These are phyloP conservation scores for Ascodesmis nigricans DNA, from an alignment of 495 filamentous ascomycete species.

Conservation along the genomic window DNA sequence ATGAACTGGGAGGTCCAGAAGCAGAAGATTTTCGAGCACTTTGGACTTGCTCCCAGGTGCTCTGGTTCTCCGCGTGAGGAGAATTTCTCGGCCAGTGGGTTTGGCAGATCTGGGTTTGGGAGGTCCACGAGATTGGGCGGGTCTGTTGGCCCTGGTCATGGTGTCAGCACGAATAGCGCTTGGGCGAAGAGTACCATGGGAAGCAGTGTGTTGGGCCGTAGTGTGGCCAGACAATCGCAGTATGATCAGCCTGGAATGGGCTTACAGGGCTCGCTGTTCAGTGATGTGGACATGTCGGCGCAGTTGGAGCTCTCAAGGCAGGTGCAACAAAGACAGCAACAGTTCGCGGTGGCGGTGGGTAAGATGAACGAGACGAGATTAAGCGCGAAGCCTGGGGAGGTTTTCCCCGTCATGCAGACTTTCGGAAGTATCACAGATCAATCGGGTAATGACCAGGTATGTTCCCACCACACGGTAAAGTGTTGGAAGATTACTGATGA, in stretches of 20 bases:
- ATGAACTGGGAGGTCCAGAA: slow-evolving; percentile 91
- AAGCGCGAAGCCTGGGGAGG: slow-evolving; percentile 7
- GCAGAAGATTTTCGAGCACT: slow-evolving; percentile 81
- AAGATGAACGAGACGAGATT: slow-evolving; percentile 18
- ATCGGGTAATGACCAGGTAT: slow-evolving; percentile 19
- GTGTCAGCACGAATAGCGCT: slow-evolving; percentile 13
- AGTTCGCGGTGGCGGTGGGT: slow-evolving; percentile 15
- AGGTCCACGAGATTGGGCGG: slow-evolving; percentile 10
- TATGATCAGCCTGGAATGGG: not conserved
- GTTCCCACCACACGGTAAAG: slow-evolving; percentile 6
- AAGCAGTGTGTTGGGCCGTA: slow-evolving; percentile 13
- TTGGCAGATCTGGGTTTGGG: slow-evolving; percentile 32
- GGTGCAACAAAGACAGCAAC: slow-evolving; percentile 16
- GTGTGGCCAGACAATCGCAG: slow-evolving; percentile 3
- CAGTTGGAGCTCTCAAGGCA: slow-evolving; percentile 18
- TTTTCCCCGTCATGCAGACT: slow-evolving; percentile 16
- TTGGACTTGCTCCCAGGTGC: slow-evolving; percentile 50
- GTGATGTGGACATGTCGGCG: slow-evolving; percentile 16
- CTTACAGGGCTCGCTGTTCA: slow-evolving; percentile 10
- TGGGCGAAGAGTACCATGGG: slow-evolving; percentile 18
- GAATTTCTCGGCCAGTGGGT: slow-evolving; percentile 25
- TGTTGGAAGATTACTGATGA: not conserved
- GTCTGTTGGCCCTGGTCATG: slow-evolving; percentile 11
- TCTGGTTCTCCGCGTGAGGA: slow-evolving; percentile 26
- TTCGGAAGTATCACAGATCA: slow-evolving; percentile 18